A percentile compares a stretch with the other conserved stretches of the same genome.
Conservation (phyloP, 2,329 filamentous ascomycete genomes). For the Emergomyces pasteurianus region DNA sequence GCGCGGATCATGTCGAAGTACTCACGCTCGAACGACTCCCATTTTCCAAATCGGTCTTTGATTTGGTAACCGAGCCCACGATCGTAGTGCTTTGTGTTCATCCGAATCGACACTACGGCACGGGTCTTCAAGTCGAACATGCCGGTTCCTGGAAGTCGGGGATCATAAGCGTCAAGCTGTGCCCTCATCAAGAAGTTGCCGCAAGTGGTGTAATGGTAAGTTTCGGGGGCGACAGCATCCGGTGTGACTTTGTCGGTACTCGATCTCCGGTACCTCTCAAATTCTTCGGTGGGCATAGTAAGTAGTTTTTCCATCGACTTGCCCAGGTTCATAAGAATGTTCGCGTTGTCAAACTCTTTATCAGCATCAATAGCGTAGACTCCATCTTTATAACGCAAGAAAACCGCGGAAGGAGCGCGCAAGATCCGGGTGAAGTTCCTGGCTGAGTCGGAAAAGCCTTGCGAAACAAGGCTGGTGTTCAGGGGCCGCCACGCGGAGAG, state of each 20-base stretch:
- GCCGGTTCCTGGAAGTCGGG: constrained; percentile 73
- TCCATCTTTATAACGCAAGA: constrained; percentile 70
- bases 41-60: constrained; percentile 59
- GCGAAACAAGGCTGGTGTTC: constrained; percentile 55
- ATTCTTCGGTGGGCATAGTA: constrained; percentile 69
- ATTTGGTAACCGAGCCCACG: constrained; percentile 81
- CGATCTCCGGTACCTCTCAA: constrained; percentile 66
- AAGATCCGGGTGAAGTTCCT: constrained; percentile 59
- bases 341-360: constrained; percentile 77
- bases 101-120: constrained; percentile 81
- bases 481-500: constrained; percentile 72
- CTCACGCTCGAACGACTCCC: constrained; percentile 87
- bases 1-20: constrained; percentile 94
- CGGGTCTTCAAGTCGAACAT: constrained; percentile 96
- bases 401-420: constrained; percentile 64
- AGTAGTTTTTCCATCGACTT: constrained; percentile 95
- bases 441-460: constrained; percentile 50
- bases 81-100: constrained; percentile 63
- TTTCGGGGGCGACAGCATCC: constrained; percentile 60
- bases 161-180: constrained; percentile 82
- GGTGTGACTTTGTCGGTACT: constrained; percentile 53
- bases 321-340: constrained; percentile 79
- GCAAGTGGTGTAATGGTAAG: constrained; percentile 77
- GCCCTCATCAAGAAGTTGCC: constrained; percentile 90
- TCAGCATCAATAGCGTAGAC: constrained; percentile 92